Conservation (phyloP, 495 filamentous ascomycete genomes). For the Aspergillus bridgeri region DNA sequence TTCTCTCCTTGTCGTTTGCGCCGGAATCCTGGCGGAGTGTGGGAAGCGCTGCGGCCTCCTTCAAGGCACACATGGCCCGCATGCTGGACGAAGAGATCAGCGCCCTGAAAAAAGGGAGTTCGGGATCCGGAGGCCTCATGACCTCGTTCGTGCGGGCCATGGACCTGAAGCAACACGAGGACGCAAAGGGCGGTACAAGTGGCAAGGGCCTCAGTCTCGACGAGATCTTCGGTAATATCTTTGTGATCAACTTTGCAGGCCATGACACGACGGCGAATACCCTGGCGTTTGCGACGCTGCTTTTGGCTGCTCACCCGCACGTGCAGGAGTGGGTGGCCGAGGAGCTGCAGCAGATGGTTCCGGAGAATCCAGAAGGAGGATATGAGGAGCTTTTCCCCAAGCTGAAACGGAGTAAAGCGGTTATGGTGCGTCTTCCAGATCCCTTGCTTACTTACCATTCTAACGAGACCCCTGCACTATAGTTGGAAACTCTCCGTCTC, state of each 20-base stretch:
- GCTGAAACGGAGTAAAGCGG: constrained; percentile 1
- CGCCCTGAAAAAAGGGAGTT: neutral
- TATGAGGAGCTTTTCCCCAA: constrained; percentile 1
- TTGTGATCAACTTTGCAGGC: constrained; percentile 55
- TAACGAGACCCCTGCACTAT: neutral
- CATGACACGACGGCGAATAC: constrained; percentile 47
- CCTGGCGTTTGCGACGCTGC: constrained; percentile 35
- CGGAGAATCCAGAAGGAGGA: neutral
- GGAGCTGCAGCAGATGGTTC: constrained; percentile 20
- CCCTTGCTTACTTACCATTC: no score
- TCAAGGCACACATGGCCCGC: constrained; percentile 3
- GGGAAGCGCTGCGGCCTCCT: neutral
- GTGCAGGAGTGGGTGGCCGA: constrained; percentile 39
- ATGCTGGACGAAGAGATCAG: constrained; percentile 4
- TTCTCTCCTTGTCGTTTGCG: neutral
- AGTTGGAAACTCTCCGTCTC: constrained; percentile 7
- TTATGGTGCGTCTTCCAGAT: neutral
- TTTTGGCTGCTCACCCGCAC: constrained; percentile 36
- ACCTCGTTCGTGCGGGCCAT: constrained; percentile 6
- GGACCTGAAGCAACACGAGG: neutral
- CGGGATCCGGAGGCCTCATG: constrained; percentile 2
- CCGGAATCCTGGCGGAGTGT: neutral
- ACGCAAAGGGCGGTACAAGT: neutral
- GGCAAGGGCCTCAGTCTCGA: constrained; percentile 1
- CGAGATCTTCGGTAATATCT: constrained; percentile 19